Conservation (phyloP, 805 yeast genomes). For the Blastobotrys mokoenaii region DNA sequence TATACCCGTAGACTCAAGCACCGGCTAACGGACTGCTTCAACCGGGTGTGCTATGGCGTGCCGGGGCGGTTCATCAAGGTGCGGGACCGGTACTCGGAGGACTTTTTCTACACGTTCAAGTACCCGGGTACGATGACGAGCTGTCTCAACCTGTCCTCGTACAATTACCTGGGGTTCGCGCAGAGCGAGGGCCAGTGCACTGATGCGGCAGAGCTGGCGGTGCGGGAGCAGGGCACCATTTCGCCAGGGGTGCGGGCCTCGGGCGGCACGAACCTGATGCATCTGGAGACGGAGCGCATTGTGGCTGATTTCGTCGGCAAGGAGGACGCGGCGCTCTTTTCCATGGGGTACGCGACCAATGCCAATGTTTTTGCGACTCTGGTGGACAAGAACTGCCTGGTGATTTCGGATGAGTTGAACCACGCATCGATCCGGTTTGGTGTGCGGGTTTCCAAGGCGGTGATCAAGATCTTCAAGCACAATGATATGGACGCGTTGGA, state of each 20-base stretch:
- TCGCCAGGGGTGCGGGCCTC: constrained; percentile 68
- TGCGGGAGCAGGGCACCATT: constrained; percentile 66
- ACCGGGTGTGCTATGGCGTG: constrained; percentile 93
- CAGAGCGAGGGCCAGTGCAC: constrained; percentile 92
- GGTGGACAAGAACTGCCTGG: constrained; percentile 79
- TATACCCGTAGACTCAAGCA: constrained; percentile 86
- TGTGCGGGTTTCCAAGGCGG: constrained; percentile 84
- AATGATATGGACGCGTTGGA: constrained; percentile 81
- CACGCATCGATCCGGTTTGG: constrained; percentile 97
- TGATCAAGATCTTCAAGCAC: constrained; percentile 85
- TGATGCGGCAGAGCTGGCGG: constrained; percentile 55
- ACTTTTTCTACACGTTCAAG: constrained; percentile 54
- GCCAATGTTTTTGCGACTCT: constrained; percentile 78
- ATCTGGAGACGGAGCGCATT: constrained; percentile 60
- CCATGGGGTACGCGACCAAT: constrained; percentile 96
- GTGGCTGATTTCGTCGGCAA: constrained; percentile 85
- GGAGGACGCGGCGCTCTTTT: constrained; percentile 76
- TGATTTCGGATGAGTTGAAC: constrained; percentile 88
- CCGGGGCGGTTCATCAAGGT: constrained; percentile 89
- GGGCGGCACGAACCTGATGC: constrained; percentile 72
- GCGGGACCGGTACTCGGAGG: constrained; percentile 65
- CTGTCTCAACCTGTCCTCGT: constrained; percentile 80
- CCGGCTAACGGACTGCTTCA: constrained; percentile 90
- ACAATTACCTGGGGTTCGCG: constrained; percentile 94
- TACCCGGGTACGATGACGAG: constrained; percentile 70